Conservation (phyloP, 352 stramenopile species). For the Pythium rishiriense region DNA sequence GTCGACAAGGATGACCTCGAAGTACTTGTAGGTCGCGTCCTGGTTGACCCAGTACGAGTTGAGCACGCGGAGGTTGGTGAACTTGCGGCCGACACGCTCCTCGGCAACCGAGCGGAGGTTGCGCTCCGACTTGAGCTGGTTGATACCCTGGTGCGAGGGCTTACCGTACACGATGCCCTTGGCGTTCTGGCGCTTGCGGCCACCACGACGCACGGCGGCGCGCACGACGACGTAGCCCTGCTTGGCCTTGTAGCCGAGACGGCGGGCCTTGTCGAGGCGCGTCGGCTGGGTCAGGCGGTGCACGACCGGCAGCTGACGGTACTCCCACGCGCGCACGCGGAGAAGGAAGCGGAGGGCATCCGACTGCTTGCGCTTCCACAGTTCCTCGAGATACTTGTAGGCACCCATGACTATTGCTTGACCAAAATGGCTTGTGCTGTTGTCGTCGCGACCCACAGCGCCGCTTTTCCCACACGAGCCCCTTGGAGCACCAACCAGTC, state of each 20-base stretch:
- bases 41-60: conserved; percentile 99
- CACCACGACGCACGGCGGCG: conserved; percentile 96
- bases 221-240: conserved; percentile 98
- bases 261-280: conserved; percentile 99
- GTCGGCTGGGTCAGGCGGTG: conserved; percentile 93
- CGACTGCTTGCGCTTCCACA: conserved; percentile 99
- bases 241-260: conserved; percentile 99
- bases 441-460: background rate
- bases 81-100: conserved; percentile 97
- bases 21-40: conserved; percentile 99
- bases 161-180: conserved; percentile 99
- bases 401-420: conserved; percentile 91
- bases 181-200: conserved; percentile 98
- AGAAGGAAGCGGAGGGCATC: conserved; percentile 99
- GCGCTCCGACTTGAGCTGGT: conserved; percentile 98
- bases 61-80: conserved; percentile 98
- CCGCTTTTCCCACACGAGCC: background rate
- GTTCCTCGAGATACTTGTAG: conserved; percentile 99
- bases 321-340: conserved; percentile 97
- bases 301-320: conserved; percentile 98
- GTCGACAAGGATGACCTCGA: conserved; percentile 99
- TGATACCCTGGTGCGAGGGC: conserved; percentile 99
- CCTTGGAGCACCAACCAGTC: conserved; percentile 21
- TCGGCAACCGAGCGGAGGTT: conserved; percentile 98
- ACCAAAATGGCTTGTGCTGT: conserved; percentile 29